Evolutionary conservation across 2,329 filamentous ascomycete genomes (phyloP).

Genomic region (Phyllosticta paracitricarpa): DNA sequence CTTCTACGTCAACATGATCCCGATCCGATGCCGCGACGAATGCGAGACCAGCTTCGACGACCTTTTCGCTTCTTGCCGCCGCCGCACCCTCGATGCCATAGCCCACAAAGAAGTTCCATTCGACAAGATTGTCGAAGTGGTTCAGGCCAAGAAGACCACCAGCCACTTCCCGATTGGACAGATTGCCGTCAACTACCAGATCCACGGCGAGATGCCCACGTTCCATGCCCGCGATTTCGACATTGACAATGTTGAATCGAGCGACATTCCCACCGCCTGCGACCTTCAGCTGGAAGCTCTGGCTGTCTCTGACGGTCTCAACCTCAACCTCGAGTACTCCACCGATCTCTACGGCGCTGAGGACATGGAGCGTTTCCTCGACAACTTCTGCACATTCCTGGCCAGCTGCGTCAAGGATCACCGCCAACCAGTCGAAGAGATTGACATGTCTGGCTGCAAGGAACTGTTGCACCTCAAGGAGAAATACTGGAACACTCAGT

Average conservation of each 20-base stretch:
- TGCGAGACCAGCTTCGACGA: slow-evolving; percentile 18
- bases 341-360: slow-evolving; percentile 14
- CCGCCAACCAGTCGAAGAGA: slow-evolving; percentile 17
- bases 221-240: slow-evolving; percentile 16
- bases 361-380: slow-evolving; percentile 20
- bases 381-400: slow-evolving; percentile 18
- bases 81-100: slow-evolving; percentile 28
- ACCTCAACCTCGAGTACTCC: slow-evolving; percentile 15
- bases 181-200: slow-evolving; percentile 38
- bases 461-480: slow-evolving; percentile 15
- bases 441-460: slow-evolving; percentile 16
- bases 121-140: slow-evolving; percentile 36
- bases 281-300: slow-evolving; percentile 16
- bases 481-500: slow-evolving; percentile 13
- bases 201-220: slow-evolving; percentile 17
- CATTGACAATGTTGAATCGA: slow-evolving; percentile 18
- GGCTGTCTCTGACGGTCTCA: slow-evolving; percentile 14
- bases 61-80: neutral
- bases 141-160: slow-evolving; percentile 32
- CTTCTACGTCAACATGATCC: slow-evolving; percentile 40
- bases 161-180: slow-evolving; percentile 41
- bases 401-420: slow-evolving; percentile 17
- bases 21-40: slow-evolving; percentile 30
- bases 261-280: slow-evolving; percentile 17
- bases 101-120: slow-evolving; percentile 39